Evolutionary conservation across 1,284 basidiomycete species (phyloP).

Genomic region (Hortiboletus rubellus): DNA sequence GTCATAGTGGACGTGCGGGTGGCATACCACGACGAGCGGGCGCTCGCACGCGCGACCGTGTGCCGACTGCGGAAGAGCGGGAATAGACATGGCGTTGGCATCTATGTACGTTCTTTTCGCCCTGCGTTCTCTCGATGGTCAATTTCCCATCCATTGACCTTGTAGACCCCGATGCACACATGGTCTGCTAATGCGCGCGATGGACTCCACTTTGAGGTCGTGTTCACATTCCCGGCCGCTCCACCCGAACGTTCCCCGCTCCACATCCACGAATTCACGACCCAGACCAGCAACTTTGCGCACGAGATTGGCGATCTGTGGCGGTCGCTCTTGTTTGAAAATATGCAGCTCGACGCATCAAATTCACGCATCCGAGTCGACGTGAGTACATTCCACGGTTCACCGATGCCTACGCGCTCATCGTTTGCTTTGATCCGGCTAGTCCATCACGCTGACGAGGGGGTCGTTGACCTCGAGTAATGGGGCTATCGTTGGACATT

Average conservation of each 20-base stretch:
- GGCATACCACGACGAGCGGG: slow-evolving; percentile 28
- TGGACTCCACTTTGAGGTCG: slow-evolving; percentile 32
- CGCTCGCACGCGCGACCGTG: slow-evolving; percentile 35
- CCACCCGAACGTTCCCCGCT: slow-evolving; percentile 13
- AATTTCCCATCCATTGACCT: background rate
- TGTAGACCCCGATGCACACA: slow-evolving; percentile 18
- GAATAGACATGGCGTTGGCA: slow-evolving; percentile 40
- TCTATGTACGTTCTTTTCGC: slow-evolving; percentile 35
- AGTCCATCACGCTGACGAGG: slow-evolving; percentile 31
- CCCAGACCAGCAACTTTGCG: slow-evolving; percentile 32
- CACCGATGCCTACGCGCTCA: background rate
- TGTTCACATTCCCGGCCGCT: slow-evolving; percentile 34
- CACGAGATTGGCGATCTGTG: slow-evolving; percentile 33
- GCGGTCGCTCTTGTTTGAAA: slow-evolving; percentile 31
- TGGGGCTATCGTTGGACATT: slow-evolving; percentile 42
- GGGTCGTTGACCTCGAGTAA: slow-evolving; percentile 37
- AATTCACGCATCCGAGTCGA: slow-evolving; percentile 32
- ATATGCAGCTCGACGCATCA: slow-evolving; percentile 25
- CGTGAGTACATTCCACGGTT: slow-evolving; percentile 23
- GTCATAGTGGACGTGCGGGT: slow-evolving; percentile 37
- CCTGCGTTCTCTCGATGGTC: no score
- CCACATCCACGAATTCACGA: slow-evolving; percentile 33
- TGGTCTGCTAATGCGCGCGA: slow-evolving; percentile 6
- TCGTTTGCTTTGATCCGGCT: background rate
- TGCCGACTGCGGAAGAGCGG: slow-evolving; percentile 34